Evolutionary conservation across 257 asterid species (phyloP).

Genomic region (Solanum appendiculatum): DNA sequence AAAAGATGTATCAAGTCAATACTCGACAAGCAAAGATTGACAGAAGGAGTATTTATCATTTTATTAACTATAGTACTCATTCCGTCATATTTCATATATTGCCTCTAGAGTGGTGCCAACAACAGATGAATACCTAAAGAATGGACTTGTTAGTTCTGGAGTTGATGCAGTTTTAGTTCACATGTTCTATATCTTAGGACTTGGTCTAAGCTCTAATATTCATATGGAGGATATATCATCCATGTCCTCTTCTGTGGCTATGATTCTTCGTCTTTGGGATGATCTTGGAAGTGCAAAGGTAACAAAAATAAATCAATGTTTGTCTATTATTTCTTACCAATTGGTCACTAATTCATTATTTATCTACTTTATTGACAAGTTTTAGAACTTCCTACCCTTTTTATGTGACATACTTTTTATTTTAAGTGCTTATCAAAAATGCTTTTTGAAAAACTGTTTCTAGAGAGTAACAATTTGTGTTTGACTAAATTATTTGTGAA

Average conservation of each 20-base stretch:
- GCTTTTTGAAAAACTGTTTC: too few relatives aligned
- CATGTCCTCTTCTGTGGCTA: conserved; percentile 21
- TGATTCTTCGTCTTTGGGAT: conserved; percentile 7
- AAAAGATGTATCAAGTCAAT: neutral
- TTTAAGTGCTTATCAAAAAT: too few relatives aligned
- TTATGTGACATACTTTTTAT: too few relatives aligned
- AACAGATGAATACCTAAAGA: conserved; percentile 28
- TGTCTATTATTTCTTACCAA: too few relatives aligned
- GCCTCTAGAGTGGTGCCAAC: conserved; percentile 5
- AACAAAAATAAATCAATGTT: too few relatives aligned
- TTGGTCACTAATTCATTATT: too few relatives aligned
- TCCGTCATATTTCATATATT: too few relatives aligned
- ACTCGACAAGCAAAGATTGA: neutral
- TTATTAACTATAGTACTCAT: too few relatives aligned
- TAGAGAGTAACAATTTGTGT: too few relatives aligned
- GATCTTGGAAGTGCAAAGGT: conserved; percentile 37
- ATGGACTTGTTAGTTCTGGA: conserved; percentile 40
- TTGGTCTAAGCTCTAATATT: neutral
- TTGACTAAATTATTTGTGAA: too few relatives aligned
- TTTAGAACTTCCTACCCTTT: too few relatives aligned
- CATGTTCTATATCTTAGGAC: conserved; percentile 23
- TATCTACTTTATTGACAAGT: too few relatives aligned
- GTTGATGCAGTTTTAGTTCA: conserved; percentile 15
- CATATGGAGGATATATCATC: neutral
- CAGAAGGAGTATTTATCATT: neutral